Base-by-base conservation (phyloP, 2,329 filamentous ascomycete genomes). In the Paecilomyces dactylethromorphus region DNA sequence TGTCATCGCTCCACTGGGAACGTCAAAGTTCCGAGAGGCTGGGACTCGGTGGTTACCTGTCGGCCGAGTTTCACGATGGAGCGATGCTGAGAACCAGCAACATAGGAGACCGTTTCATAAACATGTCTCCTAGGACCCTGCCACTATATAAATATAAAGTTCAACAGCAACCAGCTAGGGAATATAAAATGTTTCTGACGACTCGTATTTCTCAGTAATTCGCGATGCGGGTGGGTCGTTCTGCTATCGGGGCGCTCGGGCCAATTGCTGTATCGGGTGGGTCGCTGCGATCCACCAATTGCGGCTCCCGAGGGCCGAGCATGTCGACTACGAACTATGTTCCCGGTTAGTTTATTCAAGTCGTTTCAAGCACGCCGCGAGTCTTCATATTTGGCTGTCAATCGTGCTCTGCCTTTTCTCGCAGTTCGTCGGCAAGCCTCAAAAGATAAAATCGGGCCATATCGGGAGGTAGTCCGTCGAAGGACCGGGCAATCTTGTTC, bases 361-460 rank as follows among this genome's bases (percentile, higher is more conserved):
- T 51, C 24, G 15, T 33, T 45, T 55, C 3, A 3, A 45, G 5
- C 8, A 7, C 3, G 3, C 54, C 15, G 35, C 35, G 18, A n/a
- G 15, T 45, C 10, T n/a, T 45, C 5, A 18, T 10, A 1, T 39
- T 39, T 21, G n/a, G 7, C 18, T 18, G n/a, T 45, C 39, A 45
- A 45, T 45, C 39, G 3, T 18, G 39, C 59, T 63, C 59, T 12
- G 67, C 66, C 57, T 65, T 64, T 13, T 65, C 74, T 65, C 74
- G 66, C 60, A 95, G 74, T 72, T 95, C 91, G 56, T 84, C 82
- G 0, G 84, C 89, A 60, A 96, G 73, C 61, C 91, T 82, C 61
- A 84, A 77, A 35, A 95, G 69, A 74, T 96, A 96, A 68, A 95
- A 95, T 52, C 80, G 80, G n/a, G 83, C 81, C 60, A 89, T 82